Percentiles rank a stretch among this genome's conserved stretches.
Evolutionary conservation across 2,329 filamentous ascomycete genomes (phyloP).

Genomic region (Aspergillus sp.): DNA sequence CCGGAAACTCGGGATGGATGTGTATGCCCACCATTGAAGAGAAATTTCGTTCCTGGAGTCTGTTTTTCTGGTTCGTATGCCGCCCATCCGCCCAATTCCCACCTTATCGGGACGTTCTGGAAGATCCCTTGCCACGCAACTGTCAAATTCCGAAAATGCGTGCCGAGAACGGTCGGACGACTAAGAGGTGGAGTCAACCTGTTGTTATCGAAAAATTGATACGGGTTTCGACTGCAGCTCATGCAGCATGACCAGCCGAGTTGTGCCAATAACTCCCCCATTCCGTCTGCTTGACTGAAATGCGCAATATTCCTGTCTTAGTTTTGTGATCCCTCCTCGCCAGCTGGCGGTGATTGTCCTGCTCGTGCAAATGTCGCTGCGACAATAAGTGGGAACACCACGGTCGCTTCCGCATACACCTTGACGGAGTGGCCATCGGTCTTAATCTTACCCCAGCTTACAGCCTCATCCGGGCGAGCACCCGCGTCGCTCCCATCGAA

Average conservation of each 20-base stretch:
- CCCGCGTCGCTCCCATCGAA: constrained; percentile 97
- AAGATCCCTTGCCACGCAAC: neutral
- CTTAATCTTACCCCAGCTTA: constrained; percentile 99
- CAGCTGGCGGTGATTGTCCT: constrained; percentile 11
- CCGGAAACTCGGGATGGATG: constrained; percentile 2
- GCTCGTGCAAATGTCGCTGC: constrained; percentile 63
- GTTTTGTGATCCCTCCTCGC: constrained; percentile 9
- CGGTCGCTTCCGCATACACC: constrained; percentile 70
- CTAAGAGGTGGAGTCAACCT: neutral
- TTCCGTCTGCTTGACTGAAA: neutral
- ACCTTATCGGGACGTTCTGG: neutral
- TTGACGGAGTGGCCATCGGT: constrained; percentile 84
- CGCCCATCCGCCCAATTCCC: neutral
- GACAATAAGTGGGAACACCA: constrained; percentile 67
- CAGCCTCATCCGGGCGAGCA: constrained; percentile 89
- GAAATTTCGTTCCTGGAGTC: neutral
- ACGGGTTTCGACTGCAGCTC: constrained; percentile 1
- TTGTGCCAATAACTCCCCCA: neutral
- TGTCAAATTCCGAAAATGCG: neutral
- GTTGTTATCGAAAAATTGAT: constrained; percentile 1
- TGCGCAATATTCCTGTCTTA: neutral
- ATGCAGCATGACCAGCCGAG: constrained; percentile 2
- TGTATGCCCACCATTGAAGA: neutral
- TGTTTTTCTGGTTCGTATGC: constrained; percentile 1
- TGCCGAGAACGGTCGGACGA: constrained; percentile 1